Conservation (phyloP, 176 grass and related monocot genomes). For the Musa beccarii region DNA sequence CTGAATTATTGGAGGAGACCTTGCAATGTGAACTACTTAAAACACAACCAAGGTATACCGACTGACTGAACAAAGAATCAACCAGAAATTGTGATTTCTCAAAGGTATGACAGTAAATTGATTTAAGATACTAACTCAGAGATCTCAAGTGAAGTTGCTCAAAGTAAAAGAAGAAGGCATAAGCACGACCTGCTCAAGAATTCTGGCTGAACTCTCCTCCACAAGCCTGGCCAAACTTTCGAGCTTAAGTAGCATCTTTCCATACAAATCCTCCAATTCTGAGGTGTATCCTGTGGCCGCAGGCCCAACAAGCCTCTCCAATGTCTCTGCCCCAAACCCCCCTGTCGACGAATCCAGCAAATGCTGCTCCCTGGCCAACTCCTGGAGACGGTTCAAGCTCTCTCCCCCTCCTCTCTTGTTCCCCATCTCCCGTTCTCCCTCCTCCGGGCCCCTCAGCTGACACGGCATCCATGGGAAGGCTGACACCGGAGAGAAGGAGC, state of each 20-base stretch:
- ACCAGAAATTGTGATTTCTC: background rate
- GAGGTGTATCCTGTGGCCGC: constrained; percentile 8
- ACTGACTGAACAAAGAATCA: background rate
- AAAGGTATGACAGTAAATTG: background rate
- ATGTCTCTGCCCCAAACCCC: constrained; percentile 29
- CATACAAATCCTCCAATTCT: constrained; percentile 49
- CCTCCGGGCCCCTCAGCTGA: background rate
- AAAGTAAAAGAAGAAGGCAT: background rate
- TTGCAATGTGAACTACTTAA: background rate
- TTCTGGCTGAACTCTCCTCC: constrained; percentile 43
- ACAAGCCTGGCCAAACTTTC: constrained; percentile 47
- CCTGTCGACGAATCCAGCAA: constrained; percentile 28
- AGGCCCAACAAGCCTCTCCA: constrained; percentile 25
- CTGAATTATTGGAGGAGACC: background rate
- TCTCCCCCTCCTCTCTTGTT: constrained; percentile 11
- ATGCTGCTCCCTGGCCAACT: constrained; percentile 29
- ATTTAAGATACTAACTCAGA: background rate
- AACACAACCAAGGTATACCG: background rate
- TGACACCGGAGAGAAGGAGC: constrained; percentile 30
- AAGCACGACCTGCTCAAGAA: constrained; percentile 43
- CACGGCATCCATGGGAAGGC: constrained; percentile 31
- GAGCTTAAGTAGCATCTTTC: constrained; percentile 45
- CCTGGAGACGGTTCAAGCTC: background rate
- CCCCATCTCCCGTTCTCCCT: background rate
- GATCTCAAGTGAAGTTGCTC: background rate